These are phyloP conservation scores for Mycena floridula DNA, from an alignment of 768 basidiomycete genomes.

Conservation along the genomic window DNA sequence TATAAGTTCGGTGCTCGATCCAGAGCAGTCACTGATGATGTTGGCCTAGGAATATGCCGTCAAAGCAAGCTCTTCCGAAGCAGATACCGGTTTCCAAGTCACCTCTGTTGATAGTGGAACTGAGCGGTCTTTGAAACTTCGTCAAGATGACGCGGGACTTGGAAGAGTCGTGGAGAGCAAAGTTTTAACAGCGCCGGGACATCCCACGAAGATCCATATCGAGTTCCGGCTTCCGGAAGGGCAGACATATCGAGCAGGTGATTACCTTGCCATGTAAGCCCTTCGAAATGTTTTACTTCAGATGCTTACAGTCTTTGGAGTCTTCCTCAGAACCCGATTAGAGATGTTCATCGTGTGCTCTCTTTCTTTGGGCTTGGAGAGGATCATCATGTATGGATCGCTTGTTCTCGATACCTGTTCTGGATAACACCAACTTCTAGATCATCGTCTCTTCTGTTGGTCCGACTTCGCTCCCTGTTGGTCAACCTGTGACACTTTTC, in stretches of 20 bases:
- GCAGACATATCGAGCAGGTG: conserved; percentile 34
- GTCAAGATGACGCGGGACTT: conserved; percentile 30
- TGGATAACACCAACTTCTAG: too few relatives aligned
- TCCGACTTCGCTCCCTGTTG: conserved; percentile 33
- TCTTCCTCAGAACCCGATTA: conserved; percentile 33
- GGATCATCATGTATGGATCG: conserved; percentile 28
- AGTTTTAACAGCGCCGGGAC: conserved; percentile 30
- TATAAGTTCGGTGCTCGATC: conserved; percentile 9
- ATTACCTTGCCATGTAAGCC: conserved; percentile 40
- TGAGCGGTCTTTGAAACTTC: conserved; percentile 25
- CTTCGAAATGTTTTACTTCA: background rate
- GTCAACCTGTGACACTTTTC: conserved; percentile 28
- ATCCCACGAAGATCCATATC: conserved; percentile 34
- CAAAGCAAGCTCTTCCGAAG: background rate
- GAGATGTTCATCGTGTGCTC: conserved; percentile 31
- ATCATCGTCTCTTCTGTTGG: conserved; percentile 29
- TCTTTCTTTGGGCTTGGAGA: conserved; percentile 29
- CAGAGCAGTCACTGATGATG: background rate
- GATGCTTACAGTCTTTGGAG: conserved; percentile 10
- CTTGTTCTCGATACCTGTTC: too few relatives aligned
- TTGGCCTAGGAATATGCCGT: background rate
- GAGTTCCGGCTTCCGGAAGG: conserved; percentile 35
- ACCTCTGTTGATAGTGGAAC: conserved; percentile 25
- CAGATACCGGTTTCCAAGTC: conserved; percentile 21
- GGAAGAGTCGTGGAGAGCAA: conserved; percentile 34